Base-by-base conservation (phyloP, 2,329 filamentous ascomycete species). In the Alternaria hordeiaustralica region DNA sequence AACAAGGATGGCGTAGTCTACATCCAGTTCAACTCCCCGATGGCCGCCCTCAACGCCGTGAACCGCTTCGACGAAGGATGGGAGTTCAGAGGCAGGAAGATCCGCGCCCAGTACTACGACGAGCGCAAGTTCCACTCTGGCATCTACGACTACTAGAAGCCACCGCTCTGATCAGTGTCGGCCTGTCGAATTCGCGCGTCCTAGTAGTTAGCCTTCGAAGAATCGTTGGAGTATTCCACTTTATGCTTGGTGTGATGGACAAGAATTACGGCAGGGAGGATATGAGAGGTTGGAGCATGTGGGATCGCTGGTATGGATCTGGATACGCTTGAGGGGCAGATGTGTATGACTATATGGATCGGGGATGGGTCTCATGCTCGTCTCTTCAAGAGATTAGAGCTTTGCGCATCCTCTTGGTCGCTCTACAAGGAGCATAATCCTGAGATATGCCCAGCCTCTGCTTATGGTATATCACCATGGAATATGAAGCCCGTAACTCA, bases 1-100 rank as follows among this genome's bases (percentile, higher is more conserved):
- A 88, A 47, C 82, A 86, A 68, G 84, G 84, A 53, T 81, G 71
- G 67, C 63, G 88, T 89, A 57, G 96, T 99, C 5, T 98, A 97
- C 79, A 93, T 99, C 79, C 93, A 96, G 78, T 99, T 98, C 77
- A 95, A 92, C 3, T 92, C 91, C 69, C 88, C 90, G 72, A 84
- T 98, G 58, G 96, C 92, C 49, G 96, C 94, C 13, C 82, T 98
- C 61, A 87, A 94, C 71, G 92, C 95, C 55, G 93, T 98, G 55
- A 96, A 96, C 77, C 93, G 93, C 11, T 87, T 97, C 44, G 89
- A 97, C 74, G 94, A 94, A 15, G 89, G 94, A 57, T 98, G 97
- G 80, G 94, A 94, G 68, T 98, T 98, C 79, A 94, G 94, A 68
- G 94, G 92, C 5, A 97, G 97, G 77, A 84, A 86, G 11, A 96